Evolutionary conservation across 2,329 filamentous ascomycete species (phyloP), one percentile per base, ranked within the genome.

Genomic region (Arthroderma sp.): DNA sequence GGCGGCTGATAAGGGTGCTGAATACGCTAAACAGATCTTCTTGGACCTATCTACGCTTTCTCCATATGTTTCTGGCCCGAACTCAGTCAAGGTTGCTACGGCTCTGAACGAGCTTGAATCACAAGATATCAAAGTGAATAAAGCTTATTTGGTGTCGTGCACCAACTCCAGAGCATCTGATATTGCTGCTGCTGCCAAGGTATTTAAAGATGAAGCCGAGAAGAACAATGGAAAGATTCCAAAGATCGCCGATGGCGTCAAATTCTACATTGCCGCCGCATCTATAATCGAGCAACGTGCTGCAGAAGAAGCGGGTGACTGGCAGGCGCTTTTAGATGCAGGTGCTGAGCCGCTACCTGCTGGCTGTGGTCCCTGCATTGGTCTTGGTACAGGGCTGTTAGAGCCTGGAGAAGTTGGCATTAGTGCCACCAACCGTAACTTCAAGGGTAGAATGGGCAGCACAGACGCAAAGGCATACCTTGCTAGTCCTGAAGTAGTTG

Each of bases 231-330:
- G 79, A 9, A 68, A 73, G 45, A 65, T 77, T 4, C 74, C 85
- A 15, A 86, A 82, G 65, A 73, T 94, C 47, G 80, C 84, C 0
- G 68, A 76, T 0, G 78, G 82, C 29, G 87, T 95, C 36, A 74
- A 87, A 45, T 80, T 95, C 58, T 95, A 95, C 65, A 83, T 96
- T 50, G 83, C 88, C 0, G 87, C 89, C 0, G 89, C 89, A 0
- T 95, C 88, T 0, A 58, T 77, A 0, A 70, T 75, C 0, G 88
- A 95, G 61, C 87, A 95, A 61, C 63, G 76, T 46, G 71, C 75
- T 0, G 83, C 89, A 0, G 86, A 94, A 62, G 82, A 81, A 45
- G 71, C 76, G 0, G 88, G 89, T 6, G 83, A 89, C 62, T 96
- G 88, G 89, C 82, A 94, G 62, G 68, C 75, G 1, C 71, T 95